Conservation (phyloP, 192 early-diverging fungal genomes). For the Coemansia sp. region DNA sequence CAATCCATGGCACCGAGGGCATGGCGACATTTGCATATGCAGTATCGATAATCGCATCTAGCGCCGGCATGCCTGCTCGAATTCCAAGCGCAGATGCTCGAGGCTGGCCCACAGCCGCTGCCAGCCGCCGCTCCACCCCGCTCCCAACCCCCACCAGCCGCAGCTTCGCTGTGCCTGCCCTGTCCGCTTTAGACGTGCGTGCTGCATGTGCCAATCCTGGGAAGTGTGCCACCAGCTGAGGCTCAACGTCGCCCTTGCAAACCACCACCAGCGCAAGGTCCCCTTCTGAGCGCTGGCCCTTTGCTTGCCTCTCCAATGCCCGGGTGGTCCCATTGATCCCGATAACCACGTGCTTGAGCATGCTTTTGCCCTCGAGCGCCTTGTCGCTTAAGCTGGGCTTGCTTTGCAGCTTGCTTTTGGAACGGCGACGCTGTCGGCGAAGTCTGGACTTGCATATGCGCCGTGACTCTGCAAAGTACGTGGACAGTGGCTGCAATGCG, state of each 20-base stretch:
- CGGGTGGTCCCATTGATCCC: constrained; percentile 49
- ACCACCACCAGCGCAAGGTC: constrained; percentile 39
- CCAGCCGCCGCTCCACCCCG: constrained; percentile 29
- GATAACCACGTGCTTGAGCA: constrained; percentile 29
- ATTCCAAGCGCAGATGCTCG: constrained; percentile 43
- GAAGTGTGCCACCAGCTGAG: constrained; percentile 38
- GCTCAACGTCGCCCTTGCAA: constrained; percentile 40
- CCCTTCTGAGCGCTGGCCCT: neutral
- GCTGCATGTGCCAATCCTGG: constrained; percentile 41
- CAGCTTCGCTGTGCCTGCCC: neutral
- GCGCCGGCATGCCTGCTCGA: constrained; percentile 18
- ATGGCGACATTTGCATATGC: constrained; percentile 10
- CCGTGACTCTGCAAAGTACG: constrained; percentile 32
- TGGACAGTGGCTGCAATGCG: constrained; percentile 24
- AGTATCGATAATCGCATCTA: constrained; percentile 30
- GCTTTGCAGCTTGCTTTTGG: constrained; percentile 4
- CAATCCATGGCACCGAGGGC: constrained; percentile 41
- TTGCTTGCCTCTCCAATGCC: constrained; percentile 30
- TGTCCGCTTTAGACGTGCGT: neutral
- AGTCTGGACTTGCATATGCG: constrained; percentile 18
- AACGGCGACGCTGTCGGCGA: constrained; percentile 12
- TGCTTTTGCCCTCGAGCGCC: neutral
- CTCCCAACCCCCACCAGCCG: constrained; percentile 32
- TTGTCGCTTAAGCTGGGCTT: neutral
- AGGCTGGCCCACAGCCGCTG: constrained; percentile 24